These are phyloP conservation scores for Stephania cephalantha DNA, from an alignment of 164 flowering plant genomes.

Conservation along the genomic window DNA sequence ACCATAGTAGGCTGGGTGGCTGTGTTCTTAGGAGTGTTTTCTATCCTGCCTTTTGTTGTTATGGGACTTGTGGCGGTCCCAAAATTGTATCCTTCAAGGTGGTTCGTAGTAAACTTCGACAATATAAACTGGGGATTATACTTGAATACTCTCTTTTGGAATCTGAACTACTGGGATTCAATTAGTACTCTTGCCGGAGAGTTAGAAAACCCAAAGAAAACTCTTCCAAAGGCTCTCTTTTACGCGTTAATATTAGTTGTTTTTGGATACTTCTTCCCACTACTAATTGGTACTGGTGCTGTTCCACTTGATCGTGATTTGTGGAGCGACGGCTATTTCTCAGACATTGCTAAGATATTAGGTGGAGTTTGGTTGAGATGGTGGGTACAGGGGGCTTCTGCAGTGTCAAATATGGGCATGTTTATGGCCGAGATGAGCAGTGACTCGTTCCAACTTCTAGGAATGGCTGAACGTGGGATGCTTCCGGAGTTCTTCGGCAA, in stretches of 20 bases:
- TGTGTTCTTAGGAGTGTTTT: constrained; percentile 12
- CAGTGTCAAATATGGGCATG: constrained; percentile 14
- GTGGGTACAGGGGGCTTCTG: constrained; percentile 14
- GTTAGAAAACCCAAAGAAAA: constrained; percentile 14
- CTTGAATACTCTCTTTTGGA: constrained; percentile 19
- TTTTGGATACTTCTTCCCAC: constrained; percentile 7
- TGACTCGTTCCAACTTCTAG: constrained; percentile 15
- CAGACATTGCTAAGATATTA: constrained; percentile 10
- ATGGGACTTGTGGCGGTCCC: constrained; percentile 14
- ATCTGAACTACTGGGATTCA: constrained; percentile 17
- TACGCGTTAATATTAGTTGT: background rate
- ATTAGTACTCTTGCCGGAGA: constrained; percentile 18
- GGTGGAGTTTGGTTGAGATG: constrained; percentile 15
- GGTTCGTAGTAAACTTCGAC: constrained; percentile 9
- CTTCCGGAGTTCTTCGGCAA: constrained; percentile 9
- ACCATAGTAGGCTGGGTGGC: constrained; percentile 16
- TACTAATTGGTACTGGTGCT: constrained; percentile 9
- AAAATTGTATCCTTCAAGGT: constrained; percentile 13
- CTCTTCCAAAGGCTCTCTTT: constrained; percentile 12
- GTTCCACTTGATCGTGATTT: constrained; percentile 8
- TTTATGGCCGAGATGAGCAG: constrained; percentile 20
- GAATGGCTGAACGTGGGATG: constrained; percentile 20
- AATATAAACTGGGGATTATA: constrained; percentile 14
- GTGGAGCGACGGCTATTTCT: constrained; percentile 16
- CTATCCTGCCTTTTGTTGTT: constrained; percentile 11